Percentiles rank a stretch among this genome's conserved stretches.
phyloP scores from a whole-genome alignment of 2,329 filamentous ascomycete species.

The Stagonosporopsis tanaceti region DNA sequence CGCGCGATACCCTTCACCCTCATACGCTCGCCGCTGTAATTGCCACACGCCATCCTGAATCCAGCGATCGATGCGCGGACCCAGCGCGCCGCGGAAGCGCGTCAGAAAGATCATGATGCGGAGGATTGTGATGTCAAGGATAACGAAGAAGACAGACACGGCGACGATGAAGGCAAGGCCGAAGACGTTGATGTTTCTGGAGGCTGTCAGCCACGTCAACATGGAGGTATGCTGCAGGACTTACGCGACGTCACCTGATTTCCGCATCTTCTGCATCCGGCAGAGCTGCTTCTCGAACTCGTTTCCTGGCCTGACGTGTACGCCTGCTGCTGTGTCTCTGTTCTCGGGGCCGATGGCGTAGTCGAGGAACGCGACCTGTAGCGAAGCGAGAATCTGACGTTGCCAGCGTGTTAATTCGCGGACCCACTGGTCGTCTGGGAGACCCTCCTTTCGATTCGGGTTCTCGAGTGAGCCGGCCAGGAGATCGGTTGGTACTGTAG shows the following conservation, averaged over 20 bases:
- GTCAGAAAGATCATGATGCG: conserved; percentile 28
- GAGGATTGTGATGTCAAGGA: conserved; percentile 26
- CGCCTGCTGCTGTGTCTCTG: conserved; percentile 4
- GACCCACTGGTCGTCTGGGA: conserved; percentile 30
- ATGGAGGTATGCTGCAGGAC: neutral
- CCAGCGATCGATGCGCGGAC: conserved; percentile 35
- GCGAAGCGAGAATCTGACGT: conserved; percentile 20
- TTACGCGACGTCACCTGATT: conserved; percentile 31
- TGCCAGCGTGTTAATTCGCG: conserved; percentile 32
- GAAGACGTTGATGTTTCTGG: conserved; percentile 35
- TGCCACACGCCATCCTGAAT: conserved; percentile 39
- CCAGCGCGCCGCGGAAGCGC: conserved; percentile 24
- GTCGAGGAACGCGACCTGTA: conserved; percentile 24
- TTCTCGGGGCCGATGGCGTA: conserved; percentile 23
- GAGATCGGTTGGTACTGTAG: conserved; percentile 1
- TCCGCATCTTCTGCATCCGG: conserved; percentile 24
- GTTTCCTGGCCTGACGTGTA: neutral
- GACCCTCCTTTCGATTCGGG: conserved; percentile 6
- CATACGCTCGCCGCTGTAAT: conserved; percentile 36
- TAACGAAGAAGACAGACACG: conserved; percentile 19
- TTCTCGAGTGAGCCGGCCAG: conserved; percentile 7
- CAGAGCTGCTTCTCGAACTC: conserved; percentile 28
- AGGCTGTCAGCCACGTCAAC: neutral
- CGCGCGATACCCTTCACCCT: conserved; percentile 22
- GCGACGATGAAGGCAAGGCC: conserved; percentile 28